Conservation (phyloP, 768 basidiomycete species). For the Amylocystis lapponica region DNA sequence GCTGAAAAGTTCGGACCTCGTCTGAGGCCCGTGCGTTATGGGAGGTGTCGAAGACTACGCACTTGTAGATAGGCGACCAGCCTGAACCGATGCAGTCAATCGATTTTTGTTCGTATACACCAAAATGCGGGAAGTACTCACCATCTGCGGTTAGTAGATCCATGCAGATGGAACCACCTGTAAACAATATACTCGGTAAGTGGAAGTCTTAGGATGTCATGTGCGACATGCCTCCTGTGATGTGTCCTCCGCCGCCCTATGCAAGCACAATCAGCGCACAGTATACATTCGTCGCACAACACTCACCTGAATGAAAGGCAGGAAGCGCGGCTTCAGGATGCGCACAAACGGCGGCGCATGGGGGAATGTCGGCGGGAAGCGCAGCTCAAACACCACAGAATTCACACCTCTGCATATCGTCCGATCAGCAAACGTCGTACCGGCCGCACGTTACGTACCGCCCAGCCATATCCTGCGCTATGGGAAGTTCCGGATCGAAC, state of each 20-base stretch:
- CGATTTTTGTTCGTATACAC: too few relatives aligned
- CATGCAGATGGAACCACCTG: slow-evolving; percentile 73
- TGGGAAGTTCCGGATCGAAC: slow-evolving; percentile 53
- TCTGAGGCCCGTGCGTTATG: background rate
- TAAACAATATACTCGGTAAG: slow-evolving; percentile 4
- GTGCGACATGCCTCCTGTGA: slow-evolving; percentile 51
- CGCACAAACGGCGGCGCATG: slow-evolving; percentile 73
- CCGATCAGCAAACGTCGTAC: background rate
- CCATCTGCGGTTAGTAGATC: slow-evolving; percentile 62
- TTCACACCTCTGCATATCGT: slow-evolving; percentile 40
- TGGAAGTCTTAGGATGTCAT: too few relatives aligned
- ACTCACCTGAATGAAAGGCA: slow-evolving; percentile 51
- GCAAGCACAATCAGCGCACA: background rate
- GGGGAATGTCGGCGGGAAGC: slow-evolving; percentile 63
- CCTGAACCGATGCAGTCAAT: slow-evolving; percentile 26
- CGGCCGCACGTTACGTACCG: slow-evolving; percentile 27
- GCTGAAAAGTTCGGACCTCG: slow-evolving; percentile 15
- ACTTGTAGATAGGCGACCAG: slow-evolving; percentile 68
- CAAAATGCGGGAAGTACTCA: slow-evolving; percentile 18
- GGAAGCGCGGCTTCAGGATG: slow-evolving; percentile 65
- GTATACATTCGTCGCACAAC: background rate
- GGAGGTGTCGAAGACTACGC: slow-evolving; percentile 1
- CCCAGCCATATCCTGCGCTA: slow-evolving; percentile 52
- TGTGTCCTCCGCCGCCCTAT: slow-evolving; percentile 65
- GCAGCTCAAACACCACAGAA: slow-evolving; percentile 67